phyloP scores from a whole-genome alignment of 768 basidiomycete genomes.

The Clathrus columnatus region DNA sequence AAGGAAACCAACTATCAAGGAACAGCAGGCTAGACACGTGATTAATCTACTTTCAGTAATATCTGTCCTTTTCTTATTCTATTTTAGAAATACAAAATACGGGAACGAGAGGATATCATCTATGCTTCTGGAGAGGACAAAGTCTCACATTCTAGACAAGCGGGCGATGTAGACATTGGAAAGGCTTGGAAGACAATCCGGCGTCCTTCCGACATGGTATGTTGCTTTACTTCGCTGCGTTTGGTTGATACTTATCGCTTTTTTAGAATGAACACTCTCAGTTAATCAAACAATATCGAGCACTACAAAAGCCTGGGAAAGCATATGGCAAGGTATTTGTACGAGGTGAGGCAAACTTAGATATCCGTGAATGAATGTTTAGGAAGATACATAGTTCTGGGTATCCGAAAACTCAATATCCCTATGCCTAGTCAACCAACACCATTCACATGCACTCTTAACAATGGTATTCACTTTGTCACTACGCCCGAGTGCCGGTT shows the following conservation, averaged over 20 bases:
- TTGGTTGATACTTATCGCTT: constrained; percentile 9
- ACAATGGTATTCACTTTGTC: constrained; percentile 95
- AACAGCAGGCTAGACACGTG: constrained; percentile 6
- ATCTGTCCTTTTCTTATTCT: constrained; percentile 10
- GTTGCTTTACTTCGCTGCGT: constrained; percentile 14
- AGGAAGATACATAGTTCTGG: constrained; percentile 49
- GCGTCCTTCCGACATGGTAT: constrained; percentile 90
- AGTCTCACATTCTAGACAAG: constrained; percentile 58
- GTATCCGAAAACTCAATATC: constrained; percentile 61
- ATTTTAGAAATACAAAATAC: constrained; percentile 61
- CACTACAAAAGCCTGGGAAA: constrained; percentile 70
- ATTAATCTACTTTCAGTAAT: background rate
- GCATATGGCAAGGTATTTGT: constrained; percentile 91
- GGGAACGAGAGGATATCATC: constrained; percentile 67
- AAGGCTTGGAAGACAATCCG: constrained; percentile 81
- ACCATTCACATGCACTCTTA: constrained; percentile 74
- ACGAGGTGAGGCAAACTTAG: constrained; percentile 46
- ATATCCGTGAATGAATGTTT: background rate
- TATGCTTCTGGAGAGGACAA: constrained; percentile 65
- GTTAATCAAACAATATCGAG: constrained; percentile 74
- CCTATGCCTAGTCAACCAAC: constrained; percentile 76
- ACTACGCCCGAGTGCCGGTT: constrained; percentile 76
- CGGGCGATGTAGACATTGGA: constrained; percentile 77
- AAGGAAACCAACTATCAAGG: constrained; percentile 4
- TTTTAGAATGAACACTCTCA: constrained; percentile 86